These are phyloP conservation scores for Spizellomyces sp. DNA, from an alignment of 192 early-diverging fungal genomes.

Conservation along the genomic window DNA sequence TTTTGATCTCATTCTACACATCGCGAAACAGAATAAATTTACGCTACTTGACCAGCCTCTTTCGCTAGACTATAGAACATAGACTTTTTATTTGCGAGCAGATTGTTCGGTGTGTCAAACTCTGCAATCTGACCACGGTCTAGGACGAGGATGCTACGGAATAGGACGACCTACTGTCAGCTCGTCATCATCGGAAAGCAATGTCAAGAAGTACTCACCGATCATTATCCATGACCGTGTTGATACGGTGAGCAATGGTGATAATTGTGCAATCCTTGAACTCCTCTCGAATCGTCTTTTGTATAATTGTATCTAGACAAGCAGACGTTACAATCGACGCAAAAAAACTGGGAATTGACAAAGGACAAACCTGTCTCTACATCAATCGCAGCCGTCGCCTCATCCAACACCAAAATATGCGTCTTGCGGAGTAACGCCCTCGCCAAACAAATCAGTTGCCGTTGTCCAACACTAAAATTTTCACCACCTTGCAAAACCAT, in stretches of 20 bases:
- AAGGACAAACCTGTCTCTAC: conserved; percentile 45
- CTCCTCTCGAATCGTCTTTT: conserved; percentile 71
- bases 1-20: background rate
- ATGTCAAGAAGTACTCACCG: background rate
- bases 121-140: conserved; percentile 59
- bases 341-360: background rate
- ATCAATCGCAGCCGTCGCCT: conserved; percentile 76
- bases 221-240: conserved; percentile 54
- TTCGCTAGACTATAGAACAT: conserved; percentile 65
- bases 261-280: conserved; percentile 77
- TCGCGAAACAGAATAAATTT: background rate
- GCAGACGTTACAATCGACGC: conserved; percentile 38
- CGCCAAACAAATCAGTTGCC: conserved; percentile 72
- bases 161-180: conserved; percentile 6
- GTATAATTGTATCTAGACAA: conserved; percentile 68
- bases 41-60: conserved; percentile 50
- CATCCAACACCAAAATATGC: conserved; percentile 81
- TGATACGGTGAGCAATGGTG: conserved; percentile 82
- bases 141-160: conserved; percentile 57
- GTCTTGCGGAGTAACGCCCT: conserved; percentile 61
- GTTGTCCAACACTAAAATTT: conserved; percentile 30
- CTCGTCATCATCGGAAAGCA: background rate
- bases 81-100: conserved; percentile 53
- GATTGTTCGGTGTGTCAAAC: conserved; percentile 55
- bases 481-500: conserved; percentile 54